Base-by-base conservation (phyloP, 306 rosid species). In the Acacia crassicarpa region DNA sequence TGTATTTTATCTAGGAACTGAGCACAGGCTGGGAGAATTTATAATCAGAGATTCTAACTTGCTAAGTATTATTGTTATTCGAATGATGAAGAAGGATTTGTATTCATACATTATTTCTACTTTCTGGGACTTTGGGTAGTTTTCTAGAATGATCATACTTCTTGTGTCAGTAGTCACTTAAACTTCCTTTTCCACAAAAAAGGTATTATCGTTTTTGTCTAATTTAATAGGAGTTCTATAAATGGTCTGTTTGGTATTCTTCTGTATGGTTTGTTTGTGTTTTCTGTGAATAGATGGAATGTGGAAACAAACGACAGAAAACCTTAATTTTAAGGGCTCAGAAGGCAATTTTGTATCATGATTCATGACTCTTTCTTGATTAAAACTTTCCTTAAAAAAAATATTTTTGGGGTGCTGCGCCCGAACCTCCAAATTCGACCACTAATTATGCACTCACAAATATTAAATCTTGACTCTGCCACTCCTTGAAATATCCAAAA, bases 301-400 rank as follows among this genome's bases (percentile, higher is more conserved):
- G 80, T 30, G 73, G 22, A 63, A 66, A 63, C 58, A 73, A 45
- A 59, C 20, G 73, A 46, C 56, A 17, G 19, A 13, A 43, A 13
- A 43, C 58, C 72, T 5, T 74, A 63, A 25, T 25, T 46, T 72
- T 25, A 72, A 17, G 72, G n/a, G 32, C 62, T 75, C 3, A 73
- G 78, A 46, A 82, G 22, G 54, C 38, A 81, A 41, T 49, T 30
- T 41, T 56, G 38, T 54, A 40, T 76, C 66, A 82, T 19, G 25
- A 22, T 15, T n/a, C 65, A 54, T 61, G 16, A 61, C n/a, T n/a
- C n/a, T n/a, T n/a, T n/a, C n/a, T n/a, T n/a, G n/a, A n/a, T n/a
- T n/a, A n/a, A n/a, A n/a, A n/a, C n/a, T n/a, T n/a, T n/a, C n/a
- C n/a, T n/a, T n/a, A n/a, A n/a, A n/a, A n/a, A n/a, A n/a, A n/a